Conservation (phyloP, 345 rosid species). For the Eucalyptus curtisii region DNA sequence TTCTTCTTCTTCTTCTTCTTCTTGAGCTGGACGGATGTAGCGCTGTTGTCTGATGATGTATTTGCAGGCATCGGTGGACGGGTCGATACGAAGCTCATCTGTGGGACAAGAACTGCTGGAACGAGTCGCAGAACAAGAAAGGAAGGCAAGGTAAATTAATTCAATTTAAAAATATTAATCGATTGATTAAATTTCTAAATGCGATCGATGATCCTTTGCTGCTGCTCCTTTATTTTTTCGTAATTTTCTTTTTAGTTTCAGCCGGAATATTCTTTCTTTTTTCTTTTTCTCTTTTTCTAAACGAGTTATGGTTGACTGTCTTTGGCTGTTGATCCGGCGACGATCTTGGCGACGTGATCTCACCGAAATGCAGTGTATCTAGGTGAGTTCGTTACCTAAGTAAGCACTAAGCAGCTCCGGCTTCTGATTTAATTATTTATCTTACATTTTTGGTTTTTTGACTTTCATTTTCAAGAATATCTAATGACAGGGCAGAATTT, state of each 20-base stretch:
- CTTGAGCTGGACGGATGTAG: background rate
- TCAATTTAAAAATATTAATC: background rate
- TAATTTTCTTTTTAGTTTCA: background rate
- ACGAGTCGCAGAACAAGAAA: slow-evolving; percentile 48
- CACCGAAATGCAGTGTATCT: slow-evolving; percentile 34
- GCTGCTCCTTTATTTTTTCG: background rate
- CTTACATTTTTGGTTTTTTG: background rate
- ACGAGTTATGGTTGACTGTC: background rate
- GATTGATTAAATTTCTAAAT: background rate
- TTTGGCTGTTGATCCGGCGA: background rate
- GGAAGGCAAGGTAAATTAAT: slow-evolving; percentile 41
- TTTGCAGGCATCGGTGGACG: slow-evolving; percentile 48
- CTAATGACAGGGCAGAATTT: background rate
- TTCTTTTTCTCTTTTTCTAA: background rate
- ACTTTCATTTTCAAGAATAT: background rate
- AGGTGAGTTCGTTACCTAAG: slow-evolving; percentile 13
- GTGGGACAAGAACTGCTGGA: slow-evolving; percentile 66
- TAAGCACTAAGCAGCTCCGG: background rate
- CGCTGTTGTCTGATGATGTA: background rate
- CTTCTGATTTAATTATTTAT: background rate
- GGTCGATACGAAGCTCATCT: slow-evolving; percentile 53
- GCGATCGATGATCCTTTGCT: background rate
- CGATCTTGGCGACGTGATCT: slow-evolving; percentile 1
- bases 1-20: background rate
- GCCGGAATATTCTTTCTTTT: background rate